Evolutionary conservation across 495 filamentous ascomycete genomes (phyloP), one percentile per base, ranked within the genome.

Genomic region (Penicillium lividum): DNA sequence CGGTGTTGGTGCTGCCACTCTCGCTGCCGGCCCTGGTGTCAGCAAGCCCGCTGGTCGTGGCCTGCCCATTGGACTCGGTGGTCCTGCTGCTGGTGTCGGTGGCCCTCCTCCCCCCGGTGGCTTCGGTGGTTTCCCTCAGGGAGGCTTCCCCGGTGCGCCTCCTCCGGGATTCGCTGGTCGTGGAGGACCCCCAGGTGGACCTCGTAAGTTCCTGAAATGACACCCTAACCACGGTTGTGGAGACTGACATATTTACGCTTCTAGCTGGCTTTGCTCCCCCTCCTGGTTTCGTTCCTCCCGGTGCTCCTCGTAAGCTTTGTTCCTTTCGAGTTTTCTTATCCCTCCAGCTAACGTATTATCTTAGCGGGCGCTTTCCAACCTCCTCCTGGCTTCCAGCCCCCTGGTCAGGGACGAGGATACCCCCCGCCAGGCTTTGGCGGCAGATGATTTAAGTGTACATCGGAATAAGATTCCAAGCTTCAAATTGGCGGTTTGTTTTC

Each of bases 21-120:
- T 96, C 59, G 79, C 85, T 40, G 83, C 93, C 62, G 95, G 95
- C 49, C 89, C 94, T 57, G 94, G 94, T 63, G 91, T 97, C 68
- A 87, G 89, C 61, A 88, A 92, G 66, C 92, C 95, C 69, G 92
- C 93, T 69, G 94, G 95, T 58, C 85, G 94, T 70, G 95, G 94
- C 64, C 82, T 94, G 59, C 91, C 93, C 7, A 80, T 90, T 63
- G 92, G 92, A 61, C 84, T 95, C 64, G 90, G 88, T 70, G 94
- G 95, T 15, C 94, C 94, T 51, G 91, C 90, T 72, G 89, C 90
- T 64, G 93, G 93, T 68, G 88, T 96, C 70, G 93, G 91, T 64
- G 91, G 89, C 54, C 86, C 86, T 31, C 83, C 84, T 30, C 90
- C 92, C 36, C 87, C 81, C 18, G 80, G 79, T 38, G 78, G 80